Conservation (phyloP, 1,139 yeast genomes). For the Candida buenavistaensis region DNA sequence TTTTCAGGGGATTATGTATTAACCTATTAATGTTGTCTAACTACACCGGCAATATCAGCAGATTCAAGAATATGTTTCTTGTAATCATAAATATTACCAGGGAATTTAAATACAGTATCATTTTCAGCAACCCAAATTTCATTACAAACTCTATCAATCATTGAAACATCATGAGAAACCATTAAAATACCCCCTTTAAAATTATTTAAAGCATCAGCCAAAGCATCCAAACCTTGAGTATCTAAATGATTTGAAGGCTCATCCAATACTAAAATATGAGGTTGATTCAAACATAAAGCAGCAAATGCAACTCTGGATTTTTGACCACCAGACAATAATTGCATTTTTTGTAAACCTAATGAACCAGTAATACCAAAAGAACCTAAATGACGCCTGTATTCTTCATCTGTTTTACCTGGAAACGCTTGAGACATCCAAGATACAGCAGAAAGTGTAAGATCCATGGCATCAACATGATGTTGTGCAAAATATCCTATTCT, state of each 20-base stretch:
- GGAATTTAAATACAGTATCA: slow-evolving; percentile 75
- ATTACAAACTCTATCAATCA: slow-evolving; percentile 83
- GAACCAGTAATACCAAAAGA: slow-evolving; percentile 97
- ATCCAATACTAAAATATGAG: slow-evolving; percentile 91
- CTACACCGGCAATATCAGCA: slow-evolving; percentile 88
- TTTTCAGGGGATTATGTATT: background rate
- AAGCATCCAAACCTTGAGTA: slow-evolving; percentile 96
- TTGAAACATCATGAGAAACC: slow-evolving; percentile 97
- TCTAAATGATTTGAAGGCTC: slow-evolving; percentile 99
- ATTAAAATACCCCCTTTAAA: slow-evolving; percentile 95
- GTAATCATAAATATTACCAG: slow-evolving; percentile 83
- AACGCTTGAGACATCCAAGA: slow-evolving; percentile 88
- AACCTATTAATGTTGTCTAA: slow-evolving; percentile 62
- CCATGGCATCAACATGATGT: slow-evolving; percentile 99
- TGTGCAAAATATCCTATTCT: slow-evolving; percentile 99
- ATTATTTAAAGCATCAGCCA: slow-evolving; percentile 80
- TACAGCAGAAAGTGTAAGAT: slow-evolving; percentile 80
- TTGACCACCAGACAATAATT: slow-evolving; percentile 93
- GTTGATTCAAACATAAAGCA: slow-evolving; percentile 83
- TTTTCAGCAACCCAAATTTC: slow-evolving; percentile 95
- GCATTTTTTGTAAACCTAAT: slow-evolving; percentile 88
- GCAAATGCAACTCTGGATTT: slow-evolving; percentile 98
- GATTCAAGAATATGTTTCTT: slow-evolving; percentile 79
- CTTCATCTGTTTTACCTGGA: slow-evolving; percentile 96
- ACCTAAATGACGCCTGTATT: slow-evolving; percentile 94